A percentile compares a stretch with the other conserved stretches of the same genome.
phyloP scores from a whole-genome alignment of 176 grass and related monocot genomes.

The Lolium multiflorum region DNA sequence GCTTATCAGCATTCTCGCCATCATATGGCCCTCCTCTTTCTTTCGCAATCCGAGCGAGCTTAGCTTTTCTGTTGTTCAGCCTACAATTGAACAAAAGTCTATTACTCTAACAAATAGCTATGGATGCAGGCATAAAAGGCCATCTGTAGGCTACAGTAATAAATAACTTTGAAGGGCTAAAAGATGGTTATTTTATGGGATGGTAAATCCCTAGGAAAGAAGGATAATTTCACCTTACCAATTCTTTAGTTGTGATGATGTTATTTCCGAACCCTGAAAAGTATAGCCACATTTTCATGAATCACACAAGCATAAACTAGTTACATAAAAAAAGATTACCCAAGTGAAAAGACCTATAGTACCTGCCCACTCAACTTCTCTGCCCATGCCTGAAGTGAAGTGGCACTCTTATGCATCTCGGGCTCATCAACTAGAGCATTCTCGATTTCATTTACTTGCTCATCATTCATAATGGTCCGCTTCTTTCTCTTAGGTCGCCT shows the following conservation, averaged over 20 bases:
- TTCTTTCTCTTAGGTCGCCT: slow-evolving; percentile 90
- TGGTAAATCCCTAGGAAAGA: slow-evolving; percentile 11
- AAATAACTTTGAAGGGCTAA: slow-evolving; percentile 1
- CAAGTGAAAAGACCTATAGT: slow-evolving; percentile 27
- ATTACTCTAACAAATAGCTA: slow-evolving; percentile 27
- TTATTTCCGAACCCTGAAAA: slow-evolving; percentile 94
- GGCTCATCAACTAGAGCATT: slow-evolving; percentile 85
- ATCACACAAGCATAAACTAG: slow-evolving; percentile 41
- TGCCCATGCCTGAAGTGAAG: slow-evolving; percentile 73
- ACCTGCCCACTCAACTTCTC: slow-evolving; percentile 81
- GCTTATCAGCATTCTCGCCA: slow-evolving; percentile 71
- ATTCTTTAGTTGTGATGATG: slow-evolving; percentile 95
- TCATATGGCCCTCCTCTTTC: slow-evolving; percentile 73
- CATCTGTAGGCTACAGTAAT: not conserved
- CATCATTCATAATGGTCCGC: slow-evolving; percentile 87
- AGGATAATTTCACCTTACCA: slow-evolving; percentile 63
- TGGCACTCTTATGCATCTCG: slow-evolving; percentile 89
- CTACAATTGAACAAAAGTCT: slow-evolving; percentile 45
- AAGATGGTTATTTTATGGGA: not conserved
- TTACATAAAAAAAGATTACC: slow-evolving; percentile 30
- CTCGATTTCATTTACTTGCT: slow-evolving; percentile 81
- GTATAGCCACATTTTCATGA: slow-evolving; percentile 25
- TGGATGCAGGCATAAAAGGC: not conserved
- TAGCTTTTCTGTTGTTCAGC: slow-evolving; percentile 96
- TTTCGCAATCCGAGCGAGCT: slow-evolving; percentile 78